These are phyloP conservation scores for Xylariaceae sp. DNA, from an alignment of 2,329 filamentous ascomycete species.

Conservation along the genomic window DNA sequence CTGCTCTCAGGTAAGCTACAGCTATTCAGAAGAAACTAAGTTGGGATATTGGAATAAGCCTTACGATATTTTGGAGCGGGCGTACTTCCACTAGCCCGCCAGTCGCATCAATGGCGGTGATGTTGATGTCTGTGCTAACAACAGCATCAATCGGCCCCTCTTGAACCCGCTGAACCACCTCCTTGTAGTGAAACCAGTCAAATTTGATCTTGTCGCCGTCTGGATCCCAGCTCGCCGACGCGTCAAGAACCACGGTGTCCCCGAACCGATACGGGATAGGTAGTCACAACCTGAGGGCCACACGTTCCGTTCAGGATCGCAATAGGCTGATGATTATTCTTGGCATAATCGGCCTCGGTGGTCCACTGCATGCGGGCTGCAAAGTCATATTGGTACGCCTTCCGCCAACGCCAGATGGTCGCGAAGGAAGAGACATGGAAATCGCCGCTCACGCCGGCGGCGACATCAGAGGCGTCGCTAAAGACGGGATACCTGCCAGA, in stretches of 20 bases:
- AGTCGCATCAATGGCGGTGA: conserved; percentile 21
- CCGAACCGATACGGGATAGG: conserved; percentile 40
- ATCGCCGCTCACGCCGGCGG: conserved; percentile 15
- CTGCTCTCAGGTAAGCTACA: not conserved
- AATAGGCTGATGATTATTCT: conserved; percentile 48
- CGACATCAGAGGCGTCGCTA: conserved; percentile 18
- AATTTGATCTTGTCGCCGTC: conserved; percentile 43
- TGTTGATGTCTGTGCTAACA: conserved; percentile 4
- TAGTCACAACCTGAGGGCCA: conserved; percentile 38
- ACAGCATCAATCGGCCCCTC: conserved; percentile 4
- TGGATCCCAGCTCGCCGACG: conserved; percentile 45
- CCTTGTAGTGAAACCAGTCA: conserved; percentile 49
- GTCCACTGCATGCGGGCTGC: conserved; percentile 31
- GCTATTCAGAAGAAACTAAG: too few species aligned
- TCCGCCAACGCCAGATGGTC: conserved; percentile 28
- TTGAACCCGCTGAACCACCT: conserved; percentile 14
- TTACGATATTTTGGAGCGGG: conserved; percentile 11
- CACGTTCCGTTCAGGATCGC: conserved; percentile 43
- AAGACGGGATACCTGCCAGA: conserved; percentile 6
- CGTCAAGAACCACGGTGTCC: conserved; percentile 42
- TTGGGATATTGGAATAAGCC: not conserved
- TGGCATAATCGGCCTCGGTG: conserved; percentile 19
- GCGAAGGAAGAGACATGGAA: conserved; percentile 12
- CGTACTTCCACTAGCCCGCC: conserved; percentile 21
- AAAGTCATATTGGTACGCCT: conserved; percentile 30